These are phyloP conservation scores for Aspergillus persii DNA, from an alignment of 2,329 filamentous ascomycete genomes.

Conservation along the genomic window DNA sequence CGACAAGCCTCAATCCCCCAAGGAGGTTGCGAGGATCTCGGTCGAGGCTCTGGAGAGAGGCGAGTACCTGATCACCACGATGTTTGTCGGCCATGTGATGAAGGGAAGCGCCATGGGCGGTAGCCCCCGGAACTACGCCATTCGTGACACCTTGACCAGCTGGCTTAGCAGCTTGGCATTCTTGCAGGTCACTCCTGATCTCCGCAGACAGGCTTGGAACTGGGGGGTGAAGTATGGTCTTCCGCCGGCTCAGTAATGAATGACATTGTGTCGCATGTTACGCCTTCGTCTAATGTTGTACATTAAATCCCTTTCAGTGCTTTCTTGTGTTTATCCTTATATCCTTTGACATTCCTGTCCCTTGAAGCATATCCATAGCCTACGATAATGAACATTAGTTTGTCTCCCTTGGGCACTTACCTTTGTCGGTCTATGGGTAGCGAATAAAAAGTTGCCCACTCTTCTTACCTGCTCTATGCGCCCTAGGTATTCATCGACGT, in stretches of 20 bases:
- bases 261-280: constrained; percentile 9
- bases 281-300: constrained; percentile 18
- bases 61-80: constrained; percentile 75
- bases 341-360: constrained; percentile 8
- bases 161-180: constrained; percentile 55
- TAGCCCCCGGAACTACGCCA: constrained; percentile 52
- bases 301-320: constrained; percentile 30
- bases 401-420: neutral
- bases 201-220: constrained; percentile 56
- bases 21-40: constrained; percentile 69
- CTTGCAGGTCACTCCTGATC: constrained; percentile 57
- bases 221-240: constrained; percentile 58
- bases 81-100: constrained; percentile 70
- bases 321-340: constrained; percentile 13
- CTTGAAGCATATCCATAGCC: constrained; percentile 3
- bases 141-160: constrained; percentile 55
- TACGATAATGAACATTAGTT: constrained; percentile 5
- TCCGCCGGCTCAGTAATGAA: constrained; percentile 17
- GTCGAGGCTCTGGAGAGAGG: constrained; percentile 77
- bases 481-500: too few species aligned
- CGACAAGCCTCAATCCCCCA: constrained; percentile 76
- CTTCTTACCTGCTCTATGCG: neutral
- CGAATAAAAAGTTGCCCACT: neutral
- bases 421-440: neutral
- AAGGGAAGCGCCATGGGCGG: constrained; percentile 56